Base-by-base conservation (phyloP, 768 basidiomycete genomes). In the Psilocybe tampanensis region DNA sequence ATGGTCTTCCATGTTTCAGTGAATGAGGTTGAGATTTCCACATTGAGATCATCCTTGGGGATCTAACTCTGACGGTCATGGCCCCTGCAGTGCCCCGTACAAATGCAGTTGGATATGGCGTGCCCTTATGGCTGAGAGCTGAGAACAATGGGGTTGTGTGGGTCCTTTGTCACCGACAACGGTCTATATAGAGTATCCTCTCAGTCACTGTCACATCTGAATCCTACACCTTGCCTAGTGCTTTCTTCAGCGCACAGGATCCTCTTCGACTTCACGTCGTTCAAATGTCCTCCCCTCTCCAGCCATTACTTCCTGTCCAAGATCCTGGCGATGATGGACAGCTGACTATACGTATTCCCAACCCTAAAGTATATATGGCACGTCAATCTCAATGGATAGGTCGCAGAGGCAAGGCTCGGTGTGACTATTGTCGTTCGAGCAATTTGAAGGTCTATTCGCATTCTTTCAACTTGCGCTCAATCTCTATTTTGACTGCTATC, bases 311-410 rank as follows among this genome's bases (percentile, higher is more conserved):
- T 60, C 72, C 73, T 29, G 64, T 68, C 23, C 76, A 71, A 58
- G 78, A 77, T 54, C 61, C 66, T 55, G 71, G 72, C 55, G 82
- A 80, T 68, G 82, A 83, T 66, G 74, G 74, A 47, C 81, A 80
- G 58, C 75, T 87, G 62, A 86, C 80, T 45, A 86, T 88, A 64
- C 78, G 82, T 56, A 88, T 88, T 61, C 86, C 86, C 2, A 87
- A 86, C 64, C 82, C 84, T 33, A 85, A 83, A 73, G 76, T 83
- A 50, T 87, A 82, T 70, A 80, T 84, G 81, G 84, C 81, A 65
- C 84, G 82, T 58, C 86, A 85, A 68, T 89, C 86, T 41, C 84
- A 85, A 54, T 89, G 88, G 88, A 86, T 88, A 60, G 86, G 87
- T 56, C 80, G 86, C 56, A 78, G 88, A 72, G 88, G 88, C 50